Base-by-base conservation (phyloP, 768 basidiomycete genomes). In the Psilocybe cyanescens region DNA sequence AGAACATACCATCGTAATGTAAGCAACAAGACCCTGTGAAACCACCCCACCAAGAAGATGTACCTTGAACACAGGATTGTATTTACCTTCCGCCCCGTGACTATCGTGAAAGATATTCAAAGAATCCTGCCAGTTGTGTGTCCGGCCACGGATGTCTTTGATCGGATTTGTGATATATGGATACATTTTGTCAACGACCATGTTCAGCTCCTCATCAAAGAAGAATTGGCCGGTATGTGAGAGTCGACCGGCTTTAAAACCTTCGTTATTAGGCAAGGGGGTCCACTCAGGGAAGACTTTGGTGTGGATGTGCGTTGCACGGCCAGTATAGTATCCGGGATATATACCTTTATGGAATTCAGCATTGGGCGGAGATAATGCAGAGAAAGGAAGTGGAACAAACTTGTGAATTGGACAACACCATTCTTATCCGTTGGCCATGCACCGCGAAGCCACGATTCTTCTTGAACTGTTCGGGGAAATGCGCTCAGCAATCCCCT, bases 251-350 rank as follows among this genome's bases (percentile, higher is more conserved):
- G 79, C 78, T 17, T 67, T 72, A 72, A 81, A 84, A 0, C 81
- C 80, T 45, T 77, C 77, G 65, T 83, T 83, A 6, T 60, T 64
- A 6, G 75, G 72, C 17, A 79, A 72, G 2, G 71, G 64, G 0
- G 69, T 71, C 84, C 84, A 86, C 58, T 75, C 77, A 1, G 82
- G 79, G 72, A 81, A 84, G 4, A 84, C 81, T 63, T 84, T 86
- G 45, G 83, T 72, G 66, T 86, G 84, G 61, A 86, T 70, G 66
- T 86, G 84, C 0, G 81, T 83, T 14, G 83, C 84, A 19, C 84
- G 81, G 8, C 84, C 83, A 1, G 81, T 83, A 66, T 84, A 86
- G 64, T 86, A 86, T 0, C 84, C 83, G 14, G 83, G 83, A 73
- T 81, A 84, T 57, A 84, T 84, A 2, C 78, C 82, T 83, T 54